A percentile compares a stretch with the other conserved stretches of the same genome.
Conservation (phyloP, 2,329 filamentous ascomycete genomes). For the Talaromyces sp. region DNA sequence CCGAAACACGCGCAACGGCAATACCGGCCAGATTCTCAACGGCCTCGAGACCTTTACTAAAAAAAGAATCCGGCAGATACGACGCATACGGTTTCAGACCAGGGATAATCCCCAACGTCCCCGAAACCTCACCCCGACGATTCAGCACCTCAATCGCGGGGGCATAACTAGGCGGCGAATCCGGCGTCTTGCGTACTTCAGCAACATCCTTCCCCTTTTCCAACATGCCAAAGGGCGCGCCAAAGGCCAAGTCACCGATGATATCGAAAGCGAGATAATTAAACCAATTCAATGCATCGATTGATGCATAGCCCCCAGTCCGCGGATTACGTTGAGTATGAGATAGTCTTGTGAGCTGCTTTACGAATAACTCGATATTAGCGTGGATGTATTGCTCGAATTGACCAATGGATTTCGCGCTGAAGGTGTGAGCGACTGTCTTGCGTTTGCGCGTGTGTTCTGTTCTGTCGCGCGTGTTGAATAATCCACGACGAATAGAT, state of each 20-base stretch:
- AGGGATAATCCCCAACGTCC: slow-evolving; percentile 69
- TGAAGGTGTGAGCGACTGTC: slow-evolving; percentile 81
- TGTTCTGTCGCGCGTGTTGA: slow-evolving; percentile 77
- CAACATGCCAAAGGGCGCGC: slow-evolving; percentile 78
- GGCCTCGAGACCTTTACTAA: slow-evolving; percentile 65
- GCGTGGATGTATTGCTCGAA: slow-evolving; percentile 85
- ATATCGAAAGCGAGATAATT: slow-evolving; percentile 61
- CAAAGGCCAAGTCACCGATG: slow-evolving; percentile 62
- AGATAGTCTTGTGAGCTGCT: slow-evolving; percentile 64
- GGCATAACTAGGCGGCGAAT: slow-evolving; percentile 61
- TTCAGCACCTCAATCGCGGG: slow-evolving; percentile 85
- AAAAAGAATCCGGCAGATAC: slow-evolving; percentile 78
- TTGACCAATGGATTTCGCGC: slow-evolving; percentile 70
- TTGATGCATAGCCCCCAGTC: slow-evolving; percentile 53
- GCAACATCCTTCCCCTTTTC: slow-evolving; percentile 69
- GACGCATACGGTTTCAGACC: slow-evolving; percentile 71
- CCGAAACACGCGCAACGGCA: slow-evolving; percentile 73
- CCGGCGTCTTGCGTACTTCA: slow-evolving; percentile 61
- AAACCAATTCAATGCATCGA: slow-evolving; percentile 78
- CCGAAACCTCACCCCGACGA: slow-evolving; percentile 78
- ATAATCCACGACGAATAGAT: slow-evolving; percentile 76
- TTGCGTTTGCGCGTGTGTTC: slow-evolving; percentile 89
- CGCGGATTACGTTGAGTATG: slow-evolving; percentile 43
- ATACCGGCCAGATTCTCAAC: slow-evolving; percentile 81
- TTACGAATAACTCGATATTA: slow-evolving; percentile 69